phyloP scores from a whole-genome alignment of 352 stramenopile genomes.

The Phytophthora sojae region DNA sequence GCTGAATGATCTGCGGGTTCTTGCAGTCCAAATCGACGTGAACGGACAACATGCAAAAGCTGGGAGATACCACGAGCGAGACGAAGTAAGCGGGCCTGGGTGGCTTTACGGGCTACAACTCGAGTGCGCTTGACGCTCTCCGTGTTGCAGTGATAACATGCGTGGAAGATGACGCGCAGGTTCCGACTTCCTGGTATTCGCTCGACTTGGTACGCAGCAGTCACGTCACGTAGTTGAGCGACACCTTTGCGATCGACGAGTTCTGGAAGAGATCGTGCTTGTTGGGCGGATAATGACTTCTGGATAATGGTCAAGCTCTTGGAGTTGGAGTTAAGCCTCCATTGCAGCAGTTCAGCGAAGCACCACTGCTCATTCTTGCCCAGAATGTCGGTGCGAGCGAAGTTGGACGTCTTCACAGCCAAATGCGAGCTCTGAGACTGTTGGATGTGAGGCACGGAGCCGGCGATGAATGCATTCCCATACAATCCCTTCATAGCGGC shows the following conservation, averaged over 20 bases:
- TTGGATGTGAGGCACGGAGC: conserved; percentile 34
- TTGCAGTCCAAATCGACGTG: conserved; percentile 39
- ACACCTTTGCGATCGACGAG: conserved; percentile 24
- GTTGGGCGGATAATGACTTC: conserved; percentile 14
- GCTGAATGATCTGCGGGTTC: conserved; percentile 35
- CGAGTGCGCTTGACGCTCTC: too few relatives aligned
- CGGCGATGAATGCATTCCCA: conserved; percentile 40
- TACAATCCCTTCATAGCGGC: conserved; percentile 47
- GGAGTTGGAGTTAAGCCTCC: not conserved
- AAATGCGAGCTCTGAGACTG: conserved; percentile 20
- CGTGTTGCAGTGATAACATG: not conserved
- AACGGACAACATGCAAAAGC: conserved; percentile 34
- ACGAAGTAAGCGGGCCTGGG: conserved; percentile 22
- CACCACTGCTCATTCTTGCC: conserved; percentile 57
- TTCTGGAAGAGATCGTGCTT: conserved; percentile 19
- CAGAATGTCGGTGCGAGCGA: conserved; percentile 43
- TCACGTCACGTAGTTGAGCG: conserved; percentile 45
- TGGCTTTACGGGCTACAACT: conserved; percentile 4
- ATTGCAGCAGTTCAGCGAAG: conserved; percentile 33
- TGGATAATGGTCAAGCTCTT: conserved; percentile 38
- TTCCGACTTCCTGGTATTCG: conserved; percentile 18
- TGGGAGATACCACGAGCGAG: conserved; percentile 27
- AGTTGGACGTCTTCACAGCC: conserved; percentile 40
- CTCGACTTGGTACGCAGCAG: conserved; percentile 43
- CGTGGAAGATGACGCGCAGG: conserved; percentile 53